phyloP scores from a whole-genome alignment of 2,329 filamentous ascomycete genomes.

The Epichloe scottii region DNA sequence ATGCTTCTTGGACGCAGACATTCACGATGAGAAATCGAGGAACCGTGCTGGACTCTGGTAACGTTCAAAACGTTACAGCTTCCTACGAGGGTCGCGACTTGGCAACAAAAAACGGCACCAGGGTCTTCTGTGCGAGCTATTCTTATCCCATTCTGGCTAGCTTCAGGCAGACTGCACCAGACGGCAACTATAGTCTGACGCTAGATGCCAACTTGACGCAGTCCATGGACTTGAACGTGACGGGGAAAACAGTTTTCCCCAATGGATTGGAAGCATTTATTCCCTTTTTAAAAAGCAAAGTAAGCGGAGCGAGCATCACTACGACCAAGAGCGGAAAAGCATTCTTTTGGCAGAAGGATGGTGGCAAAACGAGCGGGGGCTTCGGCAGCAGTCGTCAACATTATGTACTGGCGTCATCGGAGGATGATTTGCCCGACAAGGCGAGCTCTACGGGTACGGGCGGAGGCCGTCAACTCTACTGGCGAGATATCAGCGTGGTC shows the following conservation, averaged over 20 bases:
- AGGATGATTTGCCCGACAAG: neutral
- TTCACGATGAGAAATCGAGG: slow-evolving; percentile 42
- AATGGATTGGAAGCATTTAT: slow-evolving; percentile 47
- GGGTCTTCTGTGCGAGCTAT: slow-evolving; percentile 4
- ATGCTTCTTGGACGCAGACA: slow-evolving; percentile 40
- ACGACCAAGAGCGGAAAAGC: slow-evolving; percentile 48
- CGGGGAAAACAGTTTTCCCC: slow-evolving; percentile 35
- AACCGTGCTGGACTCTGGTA: slow-evolving; percentile 24
- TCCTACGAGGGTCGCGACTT: slow-evolving; percentile 9
- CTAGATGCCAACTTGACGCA: slow-evolving; percentile 26
- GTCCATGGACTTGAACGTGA: slow-evolving; percentile 24
- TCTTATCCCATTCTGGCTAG: slow-evolving; percentile 8
- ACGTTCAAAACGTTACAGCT: slow-evolving; percentile 24
- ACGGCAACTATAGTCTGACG: slow-evolving; percentile 7
- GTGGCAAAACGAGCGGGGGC: slow-evolving; percentile 34
- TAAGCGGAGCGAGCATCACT: slow-evolving; percentile 19
- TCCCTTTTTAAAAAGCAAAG: slow-evolving; percentile 12
- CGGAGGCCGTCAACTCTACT: slow-evolving; percentile 35
- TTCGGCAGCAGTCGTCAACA: slow-evolving; percentile 44
- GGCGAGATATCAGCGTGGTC: slow-evolving; percentile 39
- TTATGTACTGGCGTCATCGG: slow-evolving; percentile 32
- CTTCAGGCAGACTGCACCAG: neutral
- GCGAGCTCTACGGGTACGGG: neutral
- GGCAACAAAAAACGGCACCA: neutral
- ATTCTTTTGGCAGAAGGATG: slow-evolving; percentile 34